phyloP scores from a whole-genome alignment of 176 grass and related monocot genomes.

The Bromus sterilis region DNA sequence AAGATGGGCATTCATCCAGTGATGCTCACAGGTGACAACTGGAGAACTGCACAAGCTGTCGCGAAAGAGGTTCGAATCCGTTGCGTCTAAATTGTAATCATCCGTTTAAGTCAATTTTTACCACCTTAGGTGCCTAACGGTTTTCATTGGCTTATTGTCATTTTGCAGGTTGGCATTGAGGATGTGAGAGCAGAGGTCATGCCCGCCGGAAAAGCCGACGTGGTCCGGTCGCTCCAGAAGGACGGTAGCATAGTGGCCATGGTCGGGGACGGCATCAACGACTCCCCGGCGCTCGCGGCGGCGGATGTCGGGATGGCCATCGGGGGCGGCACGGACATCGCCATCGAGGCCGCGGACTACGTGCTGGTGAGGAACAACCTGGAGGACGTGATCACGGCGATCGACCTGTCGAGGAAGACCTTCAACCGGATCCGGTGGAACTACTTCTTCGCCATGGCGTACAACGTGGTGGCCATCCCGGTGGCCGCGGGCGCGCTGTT shows the following conservation, averaged over 20 bases:
- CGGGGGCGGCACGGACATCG: constrained; percentile 75
- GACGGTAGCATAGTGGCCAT: constrained; percentile 75
- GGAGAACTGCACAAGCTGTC: constrained; percentile 83
- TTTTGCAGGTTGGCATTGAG: constrained; percentile 65
- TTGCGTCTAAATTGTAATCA: not conserved
- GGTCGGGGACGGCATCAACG: constrained; percentile 86
- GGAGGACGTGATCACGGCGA: constrained; percentile 89
- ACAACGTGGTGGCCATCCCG: constrained; percentile 76
- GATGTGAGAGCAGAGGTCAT: constrained; percentile 83
- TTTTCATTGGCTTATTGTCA: not conserved
- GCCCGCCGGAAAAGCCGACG: constrained; percentile 76
- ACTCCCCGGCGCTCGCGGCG: constrained; percentile 70
- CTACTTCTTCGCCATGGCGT: constrained; percentile 96
- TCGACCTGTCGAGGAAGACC: constrained; percentile 91
- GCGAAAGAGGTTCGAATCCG: constrained; percentile 57
- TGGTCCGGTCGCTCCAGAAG: constrained; percentile 64
- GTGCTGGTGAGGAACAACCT: constrained; percentile 90
- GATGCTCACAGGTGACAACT: constrained; percentile 95
- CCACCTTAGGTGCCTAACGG: not conserved
- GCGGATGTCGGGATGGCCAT: constrained; percentile 93
- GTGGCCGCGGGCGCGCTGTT: constrained; percentile 75
- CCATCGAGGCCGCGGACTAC: constrained; percentile 88
- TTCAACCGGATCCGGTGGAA: constrained; percentile 94
- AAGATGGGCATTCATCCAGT: constrained; percentile 91
- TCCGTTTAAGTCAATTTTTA: not conserved